A percentile compares a stretch with the other conserved stretches of the same genome.
Conservation (phyloP, 768 basidiomycete species). For the Hypholoma sublateritium region DNA sequence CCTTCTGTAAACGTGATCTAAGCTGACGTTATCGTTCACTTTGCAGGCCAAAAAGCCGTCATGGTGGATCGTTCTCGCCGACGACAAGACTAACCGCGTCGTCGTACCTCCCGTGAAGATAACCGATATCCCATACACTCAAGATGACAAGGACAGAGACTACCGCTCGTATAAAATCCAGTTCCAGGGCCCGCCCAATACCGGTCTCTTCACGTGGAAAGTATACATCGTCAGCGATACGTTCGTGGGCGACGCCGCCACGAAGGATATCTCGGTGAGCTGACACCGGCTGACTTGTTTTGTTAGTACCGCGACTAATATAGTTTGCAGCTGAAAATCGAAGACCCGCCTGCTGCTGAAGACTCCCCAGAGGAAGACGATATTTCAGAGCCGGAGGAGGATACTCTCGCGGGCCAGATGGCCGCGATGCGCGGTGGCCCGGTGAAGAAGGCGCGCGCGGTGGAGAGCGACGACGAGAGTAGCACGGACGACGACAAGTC, state of each 20-base stretch:
- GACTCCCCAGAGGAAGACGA: constrained; percentile 79
- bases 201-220: constrained; percentile 88
- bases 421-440: constrained; percentile 88
- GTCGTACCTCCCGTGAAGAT: constrained; percentile 88
- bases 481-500: constrained; percentile 44
- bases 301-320: constrained; percentile 3
- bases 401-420: constrained; percentile 96
- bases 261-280: constrained; percentile 71
- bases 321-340: constrained; percentile 71
- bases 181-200: constrained; percentile 89
- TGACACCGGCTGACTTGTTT: not conserved
- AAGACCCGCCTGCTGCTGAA: constrained; percentile 62
- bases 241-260: constrained; percentile 78
- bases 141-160: constrained; percentile 47
- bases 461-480: constrained; percentile 55
- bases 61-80: constrained; percentile 92
- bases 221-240: constrained; percentile 86
- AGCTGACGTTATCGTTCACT: not conserved
- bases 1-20: not conserved
- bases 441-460: constrained; percentile 70
- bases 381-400: constrained; percentile 98
- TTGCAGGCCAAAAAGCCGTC: constrained; percentile 79
- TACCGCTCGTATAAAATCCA: constrained; percentile 87
- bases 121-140: constrained; percentile 71
- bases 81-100: constrained; percentile 80